phyloP scores from a whole-genome alignment of 305 asterid genomes.

The Fraxinus angustifolia region DNA sequence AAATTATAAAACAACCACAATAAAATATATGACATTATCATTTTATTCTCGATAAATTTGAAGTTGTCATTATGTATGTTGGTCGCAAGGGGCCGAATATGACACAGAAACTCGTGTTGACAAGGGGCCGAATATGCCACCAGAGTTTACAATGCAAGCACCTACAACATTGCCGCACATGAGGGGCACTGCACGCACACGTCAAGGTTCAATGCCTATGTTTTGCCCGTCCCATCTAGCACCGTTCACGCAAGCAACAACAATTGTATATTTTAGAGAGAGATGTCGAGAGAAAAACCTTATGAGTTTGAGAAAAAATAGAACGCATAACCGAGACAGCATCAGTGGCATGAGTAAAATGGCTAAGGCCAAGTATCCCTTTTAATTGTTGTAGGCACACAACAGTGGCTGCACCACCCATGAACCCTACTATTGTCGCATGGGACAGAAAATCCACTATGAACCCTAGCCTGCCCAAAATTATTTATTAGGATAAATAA shows the following conservation, averaged over 20 bases:
- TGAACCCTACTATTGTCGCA: constrained; percentile 94
- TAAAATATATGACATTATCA: no score
- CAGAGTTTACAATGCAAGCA: background rate
- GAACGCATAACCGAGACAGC: constrained; percentile 73
- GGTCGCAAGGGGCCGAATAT: no score
- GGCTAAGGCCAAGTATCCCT: constrained; percentile 70
- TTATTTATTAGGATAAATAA: no score
- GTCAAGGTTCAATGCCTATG: background rate
- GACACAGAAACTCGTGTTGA: background rate
- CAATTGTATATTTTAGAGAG: background rate
- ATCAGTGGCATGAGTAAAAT: constrained; percentile 78
- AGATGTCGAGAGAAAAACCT: constrained; percentile 32
- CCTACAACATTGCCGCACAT: background rate
- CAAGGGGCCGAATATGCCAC: background rate
- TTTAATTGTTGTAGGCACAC: constrained; percentile 73
- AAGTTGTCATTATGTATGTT: background rate
- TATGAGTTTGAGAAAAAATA: constrained; percentile 66
- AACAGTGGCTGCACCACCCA: constrained; percentile 96
- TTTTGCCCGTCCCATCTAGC: background rate
- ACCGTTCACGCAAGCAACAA: background rate
- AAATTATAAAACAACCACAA: background rate
- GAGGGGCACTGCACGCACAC: no score
- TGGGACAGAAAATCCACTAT: constrained; percentile 91
- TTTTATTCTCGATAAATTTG: background rate
- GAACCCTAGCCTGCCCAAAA: constrained; percentile 65